Percentiles rank a stretch among this genome's conserved stretches.
phyloP scores from a whole-genome alignment of 495 filamentous ascomycete genomes.

The Friedmanniomyces endolithicus region DNA sequence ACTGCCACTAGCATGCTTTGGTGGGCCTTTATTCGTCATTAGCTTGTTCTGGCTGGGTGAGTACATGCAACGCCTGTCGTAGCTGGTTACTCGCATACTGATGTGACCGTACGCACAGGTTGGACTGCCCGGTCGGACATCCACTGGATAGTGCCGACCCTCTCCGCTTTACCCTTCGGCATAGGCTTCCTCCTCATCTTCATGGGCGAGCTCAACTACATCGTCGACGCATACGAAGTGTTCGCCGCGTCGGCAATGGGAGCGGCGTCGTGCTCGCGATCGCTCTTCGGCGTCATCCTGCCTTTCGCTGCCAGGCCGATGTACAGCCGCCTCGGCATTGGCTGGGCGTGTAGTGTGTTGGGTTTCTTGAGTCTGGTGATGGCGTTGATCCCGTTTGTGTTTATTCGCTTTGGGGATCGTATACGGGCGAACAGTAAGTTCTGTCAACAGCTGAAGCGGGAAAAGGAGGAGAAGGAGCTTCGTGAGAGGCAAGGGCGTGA shows the following conservation, averaged over 20 bases:
- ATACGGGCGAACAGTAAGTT: conserved; percentile 31
- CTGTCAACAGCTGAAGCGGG: conserved; percentile 28
- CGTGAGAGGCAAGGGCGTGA: not conserved
- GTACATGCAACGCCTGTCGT: conserved; percentile 31
- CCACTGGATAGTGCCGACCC: conserved; percentile 50
- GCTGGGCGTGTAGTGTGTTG: conserved; percentile 31
- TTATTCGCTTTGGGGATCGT: conserved; percentile 27
- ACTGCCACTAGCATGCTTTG: conserved; percentile 54
- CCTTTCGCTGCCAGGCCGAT: conserved; percentile 36
- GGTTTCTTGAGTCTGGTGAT: conserved; percentile 29
- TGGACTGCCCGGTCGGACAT: conserved; percentile 30
- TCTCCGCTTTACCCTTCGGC: conserved; percentile 57
- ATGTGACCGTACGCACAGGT: not conserved
- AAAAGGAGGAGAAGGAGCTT: conserved; percentile 9
- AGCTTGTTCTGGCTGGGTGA: conserved; percentile 57
- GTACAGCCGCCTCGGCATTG: conserved; percentile 29
- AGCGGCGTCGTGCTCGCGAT: conserved; percentile 47
- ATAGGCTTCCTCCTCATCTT: conserved; percentile 56
- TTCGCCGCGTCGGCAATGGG: conserved; percentile 62
- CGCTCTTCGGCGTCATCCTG: conserved; percentile 49
- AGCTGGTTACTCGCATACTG: no score
- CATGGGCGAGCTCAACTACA: conserved; percentile 59
- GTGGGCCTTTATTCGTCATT: conserved; percentile 48
- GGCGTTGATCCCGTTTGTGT: conserved; percentile 32
- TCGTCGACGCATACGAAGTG: conserved; percentile 61